Percentiles rank a stretch among this genome's conserved stretches.
These are phyloP conservation scores for Mollisia scopiformis DNA, from an alignment of 2,329 filamentous ascomycete genomes.

Conservation along the genomic window DNA sequence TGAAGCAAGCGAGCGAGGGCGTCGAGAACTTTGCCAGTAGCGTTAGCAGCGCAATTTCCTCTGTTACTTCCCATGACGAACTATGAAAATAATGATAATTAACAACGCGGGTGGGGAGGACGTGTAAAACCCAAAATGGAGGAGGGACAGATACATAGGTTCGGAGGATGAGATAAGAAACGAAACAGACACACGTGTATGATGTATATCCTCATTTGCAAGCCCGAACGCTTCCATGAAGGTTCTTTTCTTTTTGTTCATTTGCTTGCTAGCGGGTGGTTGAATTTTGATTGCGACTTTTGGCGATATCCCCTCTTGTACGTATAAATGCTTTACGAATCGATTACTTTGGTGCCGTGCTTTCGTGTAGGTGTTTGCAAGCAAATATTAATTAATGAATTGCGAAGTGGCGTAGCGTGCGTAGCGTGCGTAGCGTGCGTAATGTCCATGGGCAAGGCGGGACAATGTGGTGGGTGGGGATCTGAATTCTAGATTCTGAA, in stretches of 20 bases:
- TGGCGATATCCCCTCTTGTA: slow-evolving; percentile 2
- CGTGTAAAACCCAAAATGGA: not conserved
- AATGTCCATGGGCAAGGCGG: too few species aligned
- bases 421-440: too few species aligned
- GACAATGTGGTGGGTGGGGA: too few species aligned
- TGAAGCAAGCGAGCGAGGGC: slow-evolving; percentile 42
- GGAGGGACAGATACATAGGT: not conserved
- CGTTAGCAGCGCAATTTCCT: slow-evolving; percentile 42
- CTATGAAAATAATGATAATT: slow-evolving; percentile 41
- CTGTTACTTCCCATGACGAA: slow-evolving; percentile 54
- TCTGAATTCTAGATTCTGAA: too few species aligned
- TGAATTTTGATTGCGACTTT: not conserved
- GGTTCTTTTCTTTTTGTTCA: not conserved
- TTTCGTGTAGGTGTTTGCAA: too few species aligned
- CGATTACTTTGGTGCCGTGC: not conserved
- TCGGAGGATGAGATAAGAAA: not conserved
- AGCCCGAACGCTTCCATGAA: not conserved
- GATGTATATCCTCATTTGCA: not conserved
- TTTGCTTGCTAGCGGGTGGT: not conserved
- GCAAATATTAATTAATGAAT: too few species aligned
- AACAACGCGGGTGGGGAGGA: not conserved
- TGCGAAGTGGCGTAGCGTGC: too few species aligned
- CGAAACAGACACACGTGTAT: not conserved
- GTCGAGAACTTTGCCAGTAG: slow-evolving; percentile 50
- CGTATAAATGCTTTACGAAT: slow-evolving; percentile 1